Evolutionary conservation across 495 filamentous ascomycete genomes (phyloP), one percentile per base, ranked within the genome.

Genomic region (Xylaria grammica): DNA sequence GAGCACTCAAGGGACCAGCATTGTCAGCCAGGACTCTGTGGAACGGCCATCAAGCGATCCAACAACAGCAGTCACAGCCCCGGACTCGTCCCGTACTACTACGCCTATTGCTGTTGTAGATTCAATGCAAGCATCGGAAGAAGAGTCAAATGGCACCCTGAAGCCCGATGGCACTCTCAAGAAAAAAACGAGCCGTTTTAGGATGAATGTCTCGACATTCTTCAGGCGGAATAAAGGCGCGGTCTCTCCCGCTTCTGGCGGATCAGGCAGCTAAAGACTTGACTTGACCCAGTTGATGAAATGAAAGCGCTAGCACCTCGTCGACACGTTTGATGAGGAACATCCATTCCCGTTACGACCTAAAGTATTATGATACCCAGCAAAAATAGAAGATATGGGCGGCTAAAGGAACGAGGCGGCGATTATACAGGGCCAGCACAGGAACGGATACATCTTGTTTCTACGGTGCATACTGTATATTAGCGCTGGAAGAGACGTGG

Each of bases 1-100:
- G 8, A 84, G 81, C 64, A 85, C 84, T 6, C 80, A 85, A 70
- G 84, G 84, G 15, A 86, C 84, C 13, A 85, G 83, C 72, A 83
- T 86, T 36, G 78, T 79, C 45, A 86, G 84, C 67, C 73, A 75
- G 46, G 81, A 83, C 32, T 84, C 81, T 6, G 51, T 78, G 34
- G 80, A 83, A 46, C 76, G 77, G 4, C 73, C 78, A 6, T 72
- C 69, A 40, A 77, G 76, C 54, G 69, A 77, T 11, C 79, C 78
- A 2, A 75, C 72, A 29, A 75, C 77, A 2, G 76, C 68, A 53
- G 66, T 81, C 22, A 77, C 72, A 10, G 72, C 73, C 10, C 74
- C 78, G 7, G 78, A 81, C 49, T 75, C 74, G 10, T 49, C 56
- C 48, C 61, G 36, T 27, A 67, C 54, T 27, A 62, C 66, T 34